phyloP scores from a whole-genome alignment of 1,284 basidiomycete species.

The Fomitopsis pinicola region DNA sequence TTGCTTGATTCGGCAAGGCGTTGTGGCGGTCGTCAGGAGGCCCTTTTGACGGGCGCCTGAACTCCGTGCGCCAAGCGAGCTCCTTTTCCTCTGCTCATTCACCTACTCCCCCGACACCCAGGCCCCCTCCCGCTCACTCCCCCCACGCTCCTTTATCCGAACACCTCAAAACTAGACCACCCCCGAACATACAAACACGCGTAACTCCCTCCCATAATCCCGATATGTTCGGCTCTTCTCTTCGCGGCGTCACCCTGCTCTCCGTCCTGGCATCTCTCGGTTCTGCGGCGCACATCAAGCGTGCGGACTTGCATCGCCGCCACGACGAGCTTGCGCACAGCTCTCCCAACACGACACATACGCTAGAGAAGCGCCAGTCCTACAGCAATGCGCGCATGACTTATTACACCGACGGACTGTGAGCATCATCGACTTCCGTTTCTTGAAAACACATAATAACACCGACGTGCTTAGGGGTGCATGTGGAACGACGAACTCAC shows the following conservation, averaged over 20 bases:
- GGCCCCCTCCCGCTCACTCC: constrained; percentile 15
- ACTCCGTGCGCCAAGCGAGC: constrained; percentile 3
- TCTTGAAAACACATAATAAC: background rate
- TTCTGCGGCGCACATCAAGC: constrained; percentile 13
- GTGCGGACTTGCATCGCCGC: constrained; percentile 22
- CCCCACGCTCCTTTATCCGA: constrained; percentile 19
- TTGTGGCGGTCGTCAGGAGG: background rate
- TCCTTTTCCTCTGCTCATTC: constrained; percentile 5
- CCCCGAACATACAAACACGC: background rate
- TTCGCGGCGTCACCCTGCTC: constrained; percentile 24
- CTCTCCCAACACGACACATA: background rate
- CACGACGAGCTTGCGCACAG: constrained; percentile 20
- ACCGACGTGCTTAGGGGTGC: constrained; percentile 33
- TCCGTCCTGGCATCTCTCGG: constrained; percentile 26
- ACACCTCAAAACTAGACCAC: background rate
- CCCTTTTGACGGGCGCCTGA: background rate
- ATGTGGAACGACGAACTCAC: constrained; percentile 45
- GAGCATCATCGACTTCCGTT: constrained; percentile 1
- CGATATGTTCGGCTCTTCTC: constrained; percentile 26
- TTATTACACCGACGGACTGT: constrained; percentile 42
- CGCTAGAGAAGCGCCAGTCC: constrained; percentile 15
- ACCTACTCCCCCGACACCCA: background rate
- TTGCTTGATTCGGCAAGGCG: background rate
- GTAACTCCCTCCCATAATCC: background rate
- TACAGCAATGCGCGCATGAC: constrained; percentile 31